Evolutionary conservation across 2,329 filamentous ascomycete species (phyloP).

Genomic region (Aspergillus chevalieri): DNA sequence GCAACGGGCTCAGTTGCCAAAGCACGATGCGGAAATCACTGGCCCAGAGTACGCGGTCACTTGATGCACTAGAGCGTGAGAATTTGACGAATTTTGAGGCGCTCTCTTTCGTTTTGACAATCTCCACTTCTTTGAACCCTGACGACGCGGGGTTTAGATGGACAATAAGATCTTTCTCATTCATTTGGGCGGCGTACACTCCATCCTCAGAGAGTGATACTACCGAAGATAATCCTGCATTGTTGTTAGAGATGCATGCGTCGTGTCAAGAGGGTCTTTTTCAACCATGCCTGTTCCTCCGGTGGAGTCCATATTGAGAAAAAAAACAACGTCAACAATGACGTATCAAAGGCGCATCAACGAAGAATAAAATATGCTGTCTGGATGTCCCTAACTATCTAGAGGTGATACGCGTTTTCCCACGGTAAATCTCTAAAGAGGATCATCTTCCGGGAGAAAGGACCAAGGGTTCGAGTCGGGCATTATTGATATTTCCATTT

Average conservation of each 20-base stretch:
- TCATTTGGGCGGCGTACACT: conserved; percentile 21
- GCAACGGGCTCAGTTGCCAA: conserved; percentile 32
- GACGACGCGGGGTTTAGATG: conserved; percentile 24
- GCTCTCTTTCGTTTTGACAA: conserved; percentile 28
- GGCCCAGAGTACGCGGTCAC: conserved; percentile 28
- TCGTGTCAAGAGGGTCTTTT: not conserved
- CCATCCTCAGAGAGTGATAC: conserved; percentile 27
- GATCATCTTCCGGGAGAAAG: not conserved
- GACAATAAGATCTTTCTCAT: conserved; percentile 27
- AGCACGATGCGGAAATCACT: conserved; percentile 30
- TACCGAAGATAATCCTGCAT: conserved; percentile 9
- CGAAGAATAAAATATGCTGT: not conserved
- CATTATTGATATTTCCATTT: conserved; percentile 1
- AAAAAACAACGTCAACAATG: not conserved
- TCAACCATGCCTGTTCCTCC: conserved; percentile 13
- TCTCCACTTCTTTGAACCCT: conserved; percentile 25
- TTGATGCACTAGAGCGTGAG: conserved; percentile 16
- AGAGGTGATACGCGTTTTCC: not conserved
- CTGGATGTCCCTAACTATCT: not conserved
- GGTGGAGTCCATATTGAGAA: not conserved
- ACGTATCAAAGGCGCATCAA: not conserved
- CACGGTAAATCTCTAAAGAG: not conserved
- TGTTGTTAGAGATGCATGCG: not conserved
- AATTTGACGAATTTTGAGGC: conserved; percentile 27
- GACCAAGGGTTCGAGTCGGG: not conserved